phyloP scores from a whole-genome alignment of 1,284 basidiomycete genomes.

The Leccinum laetum region DNA sequence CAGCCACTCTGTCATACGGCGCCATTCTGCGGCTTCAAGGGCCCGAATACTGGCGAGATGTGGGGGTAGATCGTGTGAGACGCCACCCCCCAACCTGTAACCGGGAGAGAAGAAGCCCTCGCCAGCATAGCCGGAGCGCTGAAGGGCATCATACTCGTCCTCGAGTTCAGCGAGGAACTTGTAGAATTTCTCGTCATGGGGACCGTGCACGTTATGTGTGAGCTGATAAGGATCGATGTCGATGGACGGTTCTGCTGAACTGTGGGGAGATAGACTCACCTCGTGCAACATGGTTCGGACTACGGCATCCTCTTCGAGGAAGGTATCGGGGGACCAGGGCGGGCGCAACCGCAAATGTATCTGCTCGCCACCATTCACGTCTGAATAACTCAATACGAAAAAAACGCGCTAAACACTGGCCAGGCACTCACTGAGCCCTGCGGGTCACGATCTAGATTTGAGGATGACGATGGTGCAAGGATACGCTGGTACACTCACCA shows the following conservation, averaged over 20 bases:
- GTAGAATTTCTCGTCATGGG: conserved; percentile 85
- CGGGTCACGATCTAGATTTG: neutral
- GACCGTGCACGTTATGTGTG: conserved; percentile 85
- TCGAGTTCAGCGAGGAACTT: conserved; percentile 75
- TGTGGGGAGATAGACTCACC: conserved; percentile 38
- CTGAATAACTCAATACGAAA: conserved; percentile 36
- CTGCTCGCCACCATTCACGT: conserved; percentile 76
- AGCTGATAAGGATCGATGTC: conserved; percentile 47
- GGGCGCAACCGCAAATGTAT: conserved; percentile 82
- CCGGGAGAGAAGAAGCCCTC: conserved; percentile 84
- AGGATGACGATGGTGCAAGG: conserved; percentile 6
- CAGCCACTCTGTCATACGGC: conserved; percentile 46
- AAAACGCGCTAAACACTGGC: neutral
- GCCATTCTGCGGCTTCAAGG: conserved; percentile 76
- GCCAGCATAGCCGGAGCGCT: conserved; percentile 73
- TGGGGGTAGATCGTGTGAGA: conserved; percentile 65
- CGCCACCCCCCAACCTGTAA: conserved; percentile 56
- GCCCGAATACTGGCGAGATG: conserved; percentile 65
- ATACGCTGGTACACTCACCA: conserved; percentile 45
- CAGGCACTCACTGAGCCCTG: conserved; percentile 34
- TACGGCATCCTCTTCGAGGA: conserved; percentile 75
- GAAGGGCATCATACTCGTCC: conserved; percentile 79
- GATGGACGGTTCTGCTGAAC: neutral
- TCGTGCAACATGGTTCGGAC: conserved; percentile 86
- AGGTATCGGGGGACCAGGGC: conserved; percentile 64